These are phyloP conservation scores for Naegleria gruberi DNA, from an alignment of 208 protist genomes.

Conservation along the genomic window DNA sequence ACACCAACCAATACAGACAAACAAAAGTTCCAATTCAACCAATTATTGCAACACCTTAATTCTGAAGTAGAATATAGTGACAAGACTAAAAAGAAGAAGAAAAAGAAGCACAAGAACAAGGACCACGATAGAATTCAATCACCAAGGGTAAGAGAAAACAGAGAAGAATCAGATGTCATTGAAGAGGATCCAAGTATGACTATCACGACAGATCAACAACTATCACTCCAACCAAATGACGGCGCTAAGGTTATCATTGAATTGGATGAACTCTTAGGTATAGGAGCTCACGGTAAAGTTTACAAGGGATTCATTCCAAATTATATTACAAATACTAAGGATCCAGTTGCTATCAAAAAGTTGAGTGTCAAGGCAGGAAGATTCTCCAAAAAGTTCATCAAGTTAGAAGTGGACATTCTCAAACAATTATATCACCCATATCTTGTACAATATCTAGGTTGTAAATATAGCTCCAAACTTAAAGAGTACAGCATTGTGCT, in stretches of 20 bases:
- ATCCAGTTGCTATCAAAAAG: not conserved
- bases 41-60: not conserved
- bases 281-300: constrained; percentile 11
- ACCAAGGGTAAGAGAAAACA: not conserved
- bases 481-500: constrained; percentile 19
- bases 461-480: constrained; percentile 1
- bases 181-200: not conserved
- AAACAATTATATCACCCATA: not conserved
- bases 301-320: not conserved
- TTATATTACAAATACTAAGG: not conserved
- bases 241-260: not conserved
- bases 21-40: not conserved
- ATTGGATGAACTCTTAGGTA: not conserved
- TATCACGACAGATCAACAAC: not conserved
- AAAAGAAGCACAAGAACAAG: not conserved
- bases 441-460: not conserved
- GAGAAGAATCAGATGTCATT: not conserved
- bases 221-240: not conserved
- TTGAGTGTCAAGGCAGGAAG: not conserved
- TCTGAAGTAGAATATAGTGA: not conserved
- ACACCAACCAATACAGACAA: not conserved
- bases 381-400: constrained; percentile 15
- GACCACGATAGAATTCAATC: not conserved
- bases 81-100: not conserved
- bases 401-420: constrained; percentile 14